Conservation (phyloP, 2,329 filamentous ascomycete genomes). For the Tolypocladium album region DNA sequence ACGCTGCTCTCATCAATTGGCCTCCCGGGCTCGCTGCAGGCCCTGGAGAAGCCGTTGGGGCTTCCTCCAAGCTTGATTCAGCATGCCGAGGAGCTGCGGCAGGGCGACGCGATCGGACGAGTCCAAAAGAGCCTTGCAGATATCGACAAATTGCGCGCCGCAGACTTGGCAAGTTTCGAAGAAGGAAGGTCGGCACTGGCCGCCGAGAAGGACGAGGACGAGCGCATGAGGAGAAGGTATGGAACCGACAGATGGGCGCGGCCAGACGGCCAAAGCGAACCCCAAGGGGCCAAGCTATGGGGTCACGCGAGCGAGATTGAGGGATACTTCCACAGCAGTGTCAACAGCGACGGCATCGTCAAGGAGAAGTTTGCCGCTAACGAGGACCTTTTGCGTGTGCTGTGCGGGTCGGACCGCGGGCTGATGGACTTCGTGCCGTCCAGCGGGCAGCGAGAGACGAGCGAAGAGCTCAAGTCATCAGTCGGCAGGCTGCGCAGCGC, state of each 20-base stretch:
- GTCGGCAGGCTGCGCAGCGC: constrained; percentile 66
- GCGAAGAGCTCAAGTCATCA: constrained; percentile 69
- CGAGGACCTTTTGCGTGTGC: constrained; percentile 61
- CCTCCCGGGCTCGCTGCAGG: constrained; percentile 84
- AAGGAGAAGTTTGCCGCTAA: constrained; percentile 69
- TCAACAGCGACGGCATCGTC: constrained; percentile 49
- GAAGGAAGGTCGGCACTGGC: constrained; percentile 72
- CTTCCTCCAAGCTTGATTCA: constrained; percentile 75
- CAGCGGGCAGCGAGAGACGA: constrained; percentile 67
- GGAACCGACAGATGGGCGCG: constrained; percentile 82
- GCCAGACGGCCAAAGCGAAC: constrained; percentile 57
- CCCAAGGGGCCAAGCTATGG: constrained; percentile 59
- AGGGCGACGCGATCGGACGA: constrained; percentile 74
- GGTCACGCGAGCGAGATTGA: constrained; percentile 68
- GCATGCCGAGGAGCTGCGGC: constrained; percentile 87
- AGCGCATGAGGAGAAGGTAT: constrained; percentile 61
- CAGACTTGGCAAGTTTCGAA: constrained; percentile 66
- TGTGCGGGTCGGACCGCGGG: constrained; percentile 69
- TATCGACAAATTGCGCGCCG: constrained; percentile 77
- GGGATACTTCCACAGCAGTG: constrained; percentile 65
- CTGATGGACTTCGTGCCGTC: constrained; percentile 86
- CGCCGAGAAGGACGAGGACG: constrained; percentile 76
- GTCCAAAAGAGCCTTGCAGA: constrained; percentile 75
- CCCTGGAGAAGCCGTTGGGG: constrained; percentile 86
- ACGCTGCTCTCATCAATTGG: constrained; percentile 73